Base-by-base conservation (phyloP, 2,329 filamentous ascomycete genomes). In the Cordyceps cateniannulata region DNA sequence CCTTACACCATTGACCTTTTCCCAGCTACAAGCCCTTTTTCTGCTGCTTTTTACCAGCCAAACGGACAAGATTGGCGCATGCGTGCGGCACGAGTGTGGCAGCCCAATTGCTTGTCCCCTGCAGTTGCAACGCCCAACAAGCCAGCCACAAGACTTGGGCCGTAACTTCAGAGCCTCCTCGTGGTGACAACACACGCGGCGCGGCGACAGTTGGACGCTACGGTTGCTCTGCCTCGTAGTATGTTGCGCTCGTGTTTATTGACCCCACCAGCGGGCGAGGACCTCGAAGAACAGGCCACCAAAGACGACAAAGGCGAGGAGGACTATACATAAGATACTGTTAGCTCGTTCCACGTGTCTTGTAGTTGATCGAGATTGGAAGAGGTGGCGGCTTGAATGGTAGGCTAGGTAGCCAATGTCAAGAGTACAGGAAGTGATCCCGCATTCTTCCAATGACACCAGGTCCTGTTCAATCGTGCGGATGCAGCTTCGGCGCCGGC, bases 291-390 rank as follows among this genome's bases (percentile, higher is more conserved):
- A 64, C 29, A 86, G 75, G 42, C 84, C 84, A 63, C 84, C 84
- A 63, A 86, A 82, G 67, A 87, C 74, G 68, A 86, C 75, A 70
- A 87, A 87, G 40, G 70, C 83, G 65, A 87, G 81, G 50, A 87
- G 62, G 29, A 68, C 84, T 86, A 54, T n/a, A 0, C 57, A 49
- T 35, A 32, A 24, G 27, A 62, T 40, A 64, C 48, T 66, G 50
- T 47, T 45, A 53, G 52, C 42, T 10, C 20, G 20, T 1, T 22
- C 38, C 14, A 14, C n/a, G 9, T 14, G 14, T 16, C 16, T 6
- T 42, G 35, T 35, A 24, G 20, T 38, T 25, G 32, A 16, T 12
- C n/a, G 27, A 14, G n/a, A 50, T 27, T 22, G 14, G 20, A 8
- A 29, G 27, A 29, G 4, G 27, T 8, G 27, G 27, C 18, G n/a